Evolutionary conservation across 768 basidiomycete species (phyloP).

Genomic region (Porpolomopsis calyptriformis): DNA sequence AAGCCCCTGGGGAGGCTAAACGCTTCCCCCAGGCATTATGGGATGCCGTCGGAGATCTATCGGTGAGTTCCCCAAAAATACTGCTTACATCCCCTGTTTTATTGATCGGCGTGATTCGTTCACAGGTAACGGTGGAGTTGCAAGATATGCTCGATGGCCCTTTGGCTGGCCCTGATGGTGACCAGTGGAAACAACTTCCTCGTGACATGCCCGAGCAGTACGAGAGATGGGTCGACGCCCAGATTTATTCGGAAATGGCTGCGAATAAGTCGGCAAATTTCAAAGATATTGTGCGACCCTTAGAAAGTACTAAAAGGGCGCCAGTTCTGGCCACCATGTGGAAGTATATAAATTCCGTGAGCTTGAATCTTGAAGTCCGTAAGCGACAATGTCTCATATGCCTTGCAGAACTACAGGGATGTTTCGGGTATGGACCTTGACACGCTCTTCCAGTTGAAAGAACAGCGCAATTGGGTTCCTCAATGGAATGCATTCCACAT

Average conservation of each 20-base stretch:
- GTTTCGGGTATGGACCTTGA: slow-evolving; percentile 47
- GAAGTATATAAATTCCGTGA: slow-evolving; percentile 50
- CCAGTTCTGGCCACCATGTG: slow-evolving; percentile 50
- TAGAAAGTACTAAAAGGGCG: slow-evolving; percentile 43
- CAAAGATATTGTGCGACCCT: slow-evolving; percentile 47
- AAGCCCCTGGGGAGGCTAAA: slow-evolving; percentile 61
- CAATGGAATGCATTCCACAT: slow-evolving; percentile 45
- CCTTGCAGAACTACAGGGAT: slow-evolving; percentile 47
- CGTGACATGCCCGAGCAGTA: slow-evolving; percentile 51
- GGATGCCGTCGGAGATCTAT: slow-evolving; percentile 75
- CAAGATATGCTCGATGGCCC: slow-evolving; percentile 55
- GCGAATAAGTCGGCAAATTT: slow-evolving; percentile 38
- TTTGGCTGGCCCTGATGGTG: slow-evolving; percentile 45
- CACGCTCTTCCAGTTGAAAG: slow-evolving; percentile 51
- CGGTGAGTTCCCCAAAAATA: slow-evolving; percentile 32
- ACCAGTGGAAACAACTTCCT: slow-evolving; percentile 38
- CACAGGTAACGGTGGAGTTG: slow-evolving; percentile 53
- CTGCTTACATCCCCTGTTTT: neutral
- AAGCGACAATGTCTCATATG: neutral
- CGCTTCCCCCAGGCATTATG: slow-evolving; percentile 72
- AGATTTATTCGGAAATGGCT: slow-evolving; percentile 49
- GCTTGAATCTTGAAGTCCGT: slow-evolving; percentile 12
- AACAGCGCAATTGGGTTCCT: slow-evolving; percentile 39
- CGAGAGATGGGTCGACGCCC: slow-evolving; percentile 60
- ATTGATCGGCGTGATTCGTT: neutral